phyloP scores from a whole-genome alignment of 2,329 filamentous ascomycete genomes.

The Dactylonectria estremocensis region DNA sequence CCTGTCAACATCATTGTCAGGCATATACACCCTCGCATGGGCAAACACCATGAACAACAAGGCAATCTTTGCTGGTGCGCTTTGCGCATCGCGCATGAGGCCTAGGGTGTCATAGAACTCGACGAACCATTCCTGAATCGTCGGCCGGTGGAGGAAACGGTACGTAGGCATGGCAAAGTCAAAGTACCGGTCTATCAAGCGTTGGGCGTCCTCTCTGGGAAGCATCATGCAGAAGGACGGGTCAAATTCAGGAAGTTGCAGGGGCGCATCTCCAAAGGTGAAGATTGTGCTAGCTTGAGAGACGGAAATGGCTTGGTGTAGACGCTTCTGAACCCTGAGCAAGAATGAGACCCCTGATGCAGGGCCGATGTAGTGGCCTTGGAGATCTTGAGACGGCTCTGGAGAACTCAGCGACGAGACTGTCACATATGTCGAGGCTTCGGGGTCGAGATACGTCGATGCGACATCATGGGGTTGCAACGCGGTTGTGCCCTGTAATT shows the following conservation, averaged over 20 bases:
- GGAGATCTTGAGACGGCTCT: slow-evolving; percentile 50
- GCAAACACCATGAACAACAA: slow-evolving; percentile 67
- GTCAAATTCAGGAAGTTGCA: slow-evolving; percentile 53
- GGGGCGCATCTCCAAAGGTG: slow-evolving; percentile 66
- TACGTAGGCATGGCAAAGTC: slow-evolving; percentile 72
- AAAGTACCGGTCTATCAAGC: slow-evolving; percentile 66
- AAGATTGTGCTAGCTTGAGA: slow-evolving; percentile 57
- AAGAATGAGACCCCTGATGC: slow-evolving; percentile 52
- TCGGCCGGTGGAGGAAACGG: slow-evolving; percentile 68
- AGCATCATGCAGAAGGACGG: slow-evolving; percentile 58
- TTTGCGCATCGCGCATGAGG: slow-evolving; percentile 43
- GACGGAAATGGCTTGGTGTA: slow-evolving; percentile 46
- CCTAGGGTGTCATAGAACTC: slow-evolving; percentile 57
- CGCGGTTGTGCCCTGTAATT: no score
- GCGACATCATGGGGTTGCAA: slow-evolving; percentile 24
- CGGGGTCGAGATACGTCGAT: slow-evolving; percentile 24
- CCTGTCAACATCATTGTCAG: slow-evolving; percentile 43
- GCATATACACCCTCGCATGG: slow-evolving; percentile 62
- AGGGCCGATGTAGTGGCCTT: slow-evolving; percentile 53
- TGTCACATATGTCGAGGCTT: slow-evolving; percentile 17
- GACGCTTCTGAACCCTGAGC: slow-evolving; percentile 50
- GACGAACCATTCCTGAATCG: slow-evolving; percentile 63
- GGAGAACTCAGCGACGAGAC: slow-evolving; percentile 45
- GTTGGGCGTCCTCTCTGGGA: slow-evolving; percentile 52
- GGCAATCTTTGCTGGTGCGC: slow-evolving; percentile 54